Evolutionary conservation across 2,329 filamentous ascomycete species (phyloP), one percentile per base, ranked within the genome.

Genomic region (Nemania sp.): DNA sequence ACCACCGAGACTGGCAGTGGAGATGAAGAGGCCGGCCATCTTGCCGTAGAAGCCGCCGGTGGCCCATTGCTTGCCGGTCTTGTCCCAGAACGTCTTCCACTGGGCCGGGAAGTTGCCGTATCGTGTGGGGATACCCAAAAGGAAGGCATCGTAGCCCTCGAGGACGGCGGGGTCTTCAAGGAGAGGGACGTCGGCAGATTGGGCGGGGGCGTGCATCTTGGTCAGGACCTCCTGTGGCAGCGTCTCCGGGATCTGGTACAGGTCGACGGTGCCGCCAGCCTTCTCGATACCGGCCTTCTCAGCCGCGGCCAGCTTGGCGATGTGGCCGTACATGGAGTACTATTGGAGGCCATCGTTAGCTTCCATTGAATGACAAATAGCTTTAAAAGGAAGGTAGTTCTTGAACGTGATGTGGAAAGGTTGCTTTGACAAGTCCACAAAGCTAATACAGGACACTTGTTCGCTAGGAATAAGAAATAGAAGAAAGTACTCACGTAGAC

Each of bases 81-180:
- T 88, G 86, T 99, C 96, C 92, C 94, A 97, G 87, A 94, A 95
- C 49, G 89, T 78, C 87, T 96, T 98, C 92, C 92, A 98, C 84
- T 99, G 96, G 20, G 91, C 93, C 56, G 95, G 94, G 87, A 97
- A 97, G 89, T 97, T 98, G 76, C 96, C 96, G 84, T 93, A 99
- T 74, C 96, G 89, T 59, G 96, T 99, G 68, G 96, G 96, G 80
- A 98, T 96, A 73, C 96, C 96, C 76, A 98, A 88, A 72, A 99
- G 90, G 85, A 98, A 90, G 73, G 85, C 96, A 78, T 98, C 94
- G 84, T 97, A 98, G 61, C 84, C 72, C 77, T 90, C 88, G 51
- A 98, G 90, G 35, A 80, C 84, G 13, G 77, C 61, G 5, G 89
- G 85, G 77, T 87, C 82, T 20, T 86, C 79, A 57, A 90, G 85